phyloP scores from a whole-genome alignment of 176 grass and related monocot species.

The Oryza rufipogon region DNA sequence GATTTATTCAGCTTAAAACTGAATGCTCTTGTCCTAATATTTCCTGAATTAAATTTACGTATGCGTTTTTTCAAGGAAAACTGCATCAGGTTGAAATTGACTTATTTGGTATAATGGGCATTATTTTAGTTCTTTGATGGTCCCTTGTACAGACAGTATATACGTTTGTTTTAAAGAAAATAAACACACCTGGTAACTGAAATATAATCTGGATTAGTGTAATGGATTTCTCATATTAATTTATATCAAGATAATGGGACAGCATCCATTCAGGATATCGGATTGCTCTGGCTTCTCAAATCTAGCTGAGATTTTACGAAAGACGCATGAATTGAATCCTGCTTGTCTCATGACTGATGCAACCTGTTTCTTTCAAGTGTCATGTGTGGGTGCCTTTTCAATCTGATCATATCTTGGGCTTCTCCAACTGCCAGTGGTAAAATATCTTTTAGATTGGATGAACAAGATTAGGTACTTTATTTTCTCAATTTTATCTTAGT shows the following conservation, averaged over 20 bases:
- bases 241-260: background rate
- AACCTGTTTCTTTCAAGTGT: background rate
- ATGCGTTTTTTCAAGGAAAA: background rate
- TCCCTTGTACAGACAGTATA: constrained; percentile 15
- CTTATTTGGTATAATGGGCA: constrained; percentile 9
- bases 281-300: background rate
- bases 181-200: constrained; percentile 1
- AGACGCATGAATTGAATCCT: constrained; percentile 5
- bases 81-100: constrained; percentile 23
- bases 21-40: background rate
- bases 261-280: background rate
- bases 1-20: background rate
- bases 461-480: background rate
- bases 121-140: background rate
- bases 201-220: background rate
- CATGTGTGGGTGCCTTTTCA: background rate
- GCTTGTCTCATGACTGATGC: constrained; percentile 4
- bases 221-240: constrained; percentile 5
- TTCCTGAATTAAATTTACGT: background rate
- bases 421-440: background rate
- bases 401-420: constrained; percentile 5
- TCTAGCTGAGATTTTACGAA: background rate
- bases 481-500: background rate
- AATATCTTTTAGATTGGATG: background rate
- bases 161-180: constrained; percentile 25